These are phyloP conservation scores for Venturia pyrina DNA, from an alignment of 2,329 filamentous ascomycete species.

Conservation along the genomic window DNA sequence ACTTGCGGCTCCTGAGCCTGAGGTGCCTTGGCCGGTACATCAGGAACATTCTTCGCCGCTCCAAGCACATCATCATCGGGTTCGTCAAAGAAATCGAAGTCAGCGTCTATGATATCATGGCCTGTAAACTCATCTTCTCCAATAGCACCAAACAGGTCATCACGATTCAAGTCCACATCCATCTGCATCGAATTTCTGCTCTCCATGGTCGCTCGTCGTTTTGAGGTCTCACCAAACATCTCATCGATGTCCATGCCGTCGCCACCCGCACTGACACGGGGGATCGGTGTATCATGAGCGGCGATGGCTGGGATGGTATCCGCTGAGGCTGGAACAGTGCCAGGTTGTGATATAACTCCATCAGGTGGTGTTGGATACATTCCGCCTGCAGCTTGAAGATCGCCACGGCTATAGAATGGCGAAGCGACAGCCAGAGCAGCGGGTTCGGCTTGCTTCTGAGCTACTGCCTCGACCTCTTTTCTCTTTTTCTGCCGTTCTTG, in stretches of 20 bases:
- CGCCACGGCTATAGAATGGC: constrained; percentile 26
- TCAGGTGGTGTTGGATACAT: constrained; percentile 33
- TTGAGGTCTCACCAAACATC: not conserved
- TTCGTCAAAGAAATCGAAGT: constrained; percentile 77
- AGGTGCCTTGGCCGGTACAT: not conserved
- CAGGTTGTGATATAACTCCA: constrained; percentile 21
- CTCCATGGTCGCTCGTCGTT: constrained; percentile 2
- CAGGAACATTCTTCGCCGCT: constrained; percentile 9
- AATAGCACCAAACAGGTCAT: constrained; percentile 55
- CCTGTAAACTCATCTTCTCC: constrained; percentile 63
- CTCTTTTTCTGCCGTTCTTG: constrained; percentile 1
- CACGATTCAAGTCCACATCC: constrained; percentile 18
- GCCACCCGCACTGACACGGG: not conserved
- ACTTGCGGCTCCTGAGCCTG: not conserved
- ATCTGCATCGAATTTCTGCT: constrained; percentile 34
- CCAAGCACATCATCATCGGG: constrained; percentile 31
- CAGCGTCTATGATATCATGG: constrained; percentile 68
- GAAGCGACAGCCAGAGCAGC: constrained; percentile 21
- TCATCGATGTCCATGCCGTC: constrained; percentile 5
- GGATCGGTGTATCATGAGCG: not conserved
- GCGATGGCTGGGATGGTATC: not conserved
- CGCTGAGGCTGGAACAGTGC: constrained; percentile 12
- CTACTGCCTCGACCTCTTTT: constrained; percentile 4
- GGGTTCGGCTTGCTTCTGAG: constrained; percentile 3
- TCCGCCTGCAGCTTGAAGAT: constrained; percentile 24